Evolutionary conservation across 1,139 yeast species (phyloP), one percentile per base, ranked within the genome.

Genomic region (Kodamaea sp.): DNA sequence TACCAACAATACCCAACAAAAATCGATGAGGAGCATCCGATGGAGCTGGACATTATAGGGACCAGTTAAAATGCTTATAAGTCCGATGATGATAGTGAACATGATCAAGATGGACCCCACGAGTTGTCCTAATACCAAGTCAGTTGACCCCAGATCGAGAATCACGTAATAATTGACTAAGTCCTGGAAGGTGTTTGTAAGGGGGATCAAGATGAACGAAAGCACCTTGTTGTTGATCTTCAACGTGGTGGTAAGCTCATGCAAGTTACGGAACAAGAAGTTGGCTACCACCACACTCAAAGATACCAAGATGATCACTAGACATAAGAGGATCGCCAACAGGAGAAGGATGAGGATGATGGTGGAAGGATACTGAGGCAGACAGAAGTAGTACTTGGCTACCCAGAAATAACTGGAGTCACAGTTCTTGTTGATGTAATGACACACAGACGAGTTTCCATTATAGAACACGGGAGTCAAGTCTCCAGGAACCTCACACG

Each of bases 151-250:
- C 4, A 60, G 46, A 15, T 50, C 44, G 12, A 70, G 48, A 4
- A 68, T 58, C 21, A 61, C 54, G 32, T 62, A 57, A 47, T 66
- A 67, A 41, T 61, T 66, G 27, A 68, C 45, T 19, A 70, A 49
- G 46, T 70, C 76, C 10, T 73, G 73, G 16, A 62, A 47, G 4
- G 71, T 62, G 43, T 70, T 70, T 13, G 68, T 54, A 19, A 66
- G 47, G 1, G 76, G 76, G 5, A 69, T 58, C 11, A 70, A 46
- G 4, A 67, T 53, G 36, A 63, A 65, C 36, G 68, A 59, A 24
- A 68, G 39, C 21, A 66, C 48, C 32, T 62, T 62, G 30, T 57
- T 57, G 36, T 57, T 62, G n/a, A 66, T 47, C 1, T 53, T 46
- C 7, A 65, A 40, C 9, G 45, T 36, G 4, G 44, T 45, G 5